These are phyloP conservation scores for Metschnikowia borealis DNA, from an alignment of 805 yeast genomes.

Conservation along the genomic window DNA sequence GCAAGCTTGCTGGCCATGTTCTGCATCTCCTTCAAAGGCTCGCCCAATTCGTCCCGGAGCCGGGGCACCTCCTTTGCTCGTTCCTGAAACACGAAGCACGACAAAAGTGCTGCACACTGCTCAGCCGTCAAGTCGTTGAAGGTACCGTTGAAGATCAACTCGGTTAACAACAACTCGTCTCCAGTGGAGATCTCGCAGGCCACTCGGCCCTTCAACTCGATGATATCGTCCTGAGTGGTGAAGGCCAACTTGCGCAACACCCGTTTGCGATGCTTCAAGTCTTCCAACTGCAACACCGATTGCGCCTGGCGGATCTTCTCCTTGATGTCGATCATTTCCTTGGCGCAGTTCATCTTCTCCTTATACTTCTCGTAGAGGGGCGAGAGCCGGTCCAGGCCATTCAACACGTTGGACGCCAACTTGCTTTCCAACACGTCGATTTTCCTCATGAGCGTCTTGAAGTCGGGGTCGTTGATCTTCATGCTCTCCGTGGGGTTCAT, in stretches of 20 bases:
- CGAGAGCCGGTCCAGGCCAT: slow-evolving; percentile 55
- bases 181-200: slow-evolving; percentile 96
- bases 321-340: slow-evolving; percentile 54
- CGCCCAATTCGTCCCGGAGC: slow-evolving; percentile 84
- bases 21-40: slow-evolving; percentile 82
- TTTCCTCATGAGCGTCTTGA: slow-evolving; percentile 66
- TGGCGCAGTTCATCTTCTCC: slow-evolving; percentile 57
- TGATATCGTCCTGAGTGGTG: slow-evolving; percentile 80
- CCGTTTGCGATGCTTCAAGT: slow-evolving; percentile 85
- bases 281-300: slow-evolving; percentile 91
- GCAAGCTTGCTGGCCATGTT: slow-evolving; percentile 92
- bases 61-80: slow-evolving; percentile 85
- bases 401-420: slow-evolving; percentile 63
- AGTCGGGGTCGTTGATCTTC: slow-evolving; percentile 85
- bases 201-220: slow-evolving; percentile 94
- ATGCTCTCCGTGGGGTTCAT: slow-evolving; percentile 88
- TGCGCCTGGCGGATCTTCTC: slow-evolving; percentile 76
- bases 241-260: slow-evolving; percentile 90
- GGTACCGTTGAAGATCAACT: slow-evolving; percentile 90
- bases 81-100: slow-evolving; percentile 97
- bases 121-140: slow-evolving; percentile 84
- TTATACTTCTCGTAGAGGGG: slow-evolving; percentile 64
- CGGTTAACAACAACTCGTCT: slow-evolving; percentile 80
- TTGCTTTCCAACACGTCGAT: slow-evolving; percentile 79
- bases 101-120: slow-evolving; percentile 86